A percentile compares a stretch with the other conserved stretches of the same genome.
phyloP scores from a whole-genome alignment of 2,329 filamentous ascomycete species.

The Fusarium liriodendri region DNA sequence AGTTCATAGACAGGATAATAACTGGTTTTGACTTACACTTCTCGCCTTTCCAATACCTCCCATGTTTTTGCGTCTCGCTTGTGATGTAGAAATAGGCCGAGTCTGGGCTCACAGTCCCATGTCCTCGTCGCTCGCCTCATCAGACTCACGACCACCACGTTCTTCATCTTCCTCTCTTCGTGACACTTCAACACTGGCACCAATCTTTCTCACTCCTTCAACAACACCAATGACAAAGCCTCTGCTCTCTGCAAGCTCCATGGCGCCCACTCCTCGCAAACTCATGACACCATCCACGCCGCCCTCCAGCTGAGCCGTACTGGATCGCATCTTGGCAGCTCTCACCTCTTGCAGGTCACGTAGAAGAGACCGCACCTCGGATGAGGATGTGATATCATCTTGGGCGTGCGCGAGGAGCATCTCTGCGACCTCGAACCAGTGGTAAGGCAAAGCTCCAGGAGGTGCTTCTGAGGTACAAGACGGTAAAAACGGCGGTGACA shows the following conservation, averaged over 20 bases:
- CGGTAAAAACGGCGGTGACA: slow-evolving; percentile 82
- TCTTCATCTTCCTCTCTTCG: slow-evolving; percentile 82
- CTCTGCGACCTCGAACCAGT: slow-evolving; percentile 94
- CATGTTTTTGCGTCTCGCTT: slow-evolving; percentile 1
- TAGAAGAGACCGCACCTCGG: slow-evolving; percentile 79
- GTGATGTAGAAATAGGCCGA: background rate
- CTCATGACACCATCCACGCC: slow-evolving; percentile 78
- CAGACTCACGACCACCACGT: slow-evolving; percentile 68
- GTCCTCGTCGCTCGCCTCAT: slow-evolving; percentile 67
- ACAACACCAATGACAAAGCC: slow-evolving; percentile 87
- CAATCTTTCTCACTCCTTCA: slow-evolving; percentile 87
- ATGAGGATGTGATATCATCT: slow-evolving; percentile 81
- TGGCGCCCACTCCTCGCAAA: slow-evolving; percentile 82
- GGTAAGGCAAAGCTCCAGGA: slow-evolving; percentile 82
- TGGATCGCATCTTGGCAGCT: slow-evolving; percentile 87
- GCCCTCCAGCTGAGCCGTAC: slow-evolving; percentile 76
- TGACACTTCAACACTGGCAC: slow-evolving; percentile 81
- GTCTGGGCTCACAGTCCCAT: slow-evolving; percentile 56
- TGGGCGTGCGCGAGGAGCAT: slow-evolving; percentile 85
- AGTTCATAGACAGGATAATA: background rate
- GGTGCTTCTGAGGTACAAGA: slow-evolving; percentile 78
- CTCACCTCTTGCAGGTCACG: slow-evolving; percentile 88
- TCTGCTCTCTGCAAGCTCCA: slow-evolving; percentile 91
- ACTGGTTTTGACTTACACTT: slow-evolving; percentile 28
- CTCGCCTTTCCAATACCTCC: background rate